These are phyloP conservation scores for Tricladium varicosporioides DNA, from an alignment of 2,329 filamentous ascomycete genomes.

Conservation along the genomic window DNA sequence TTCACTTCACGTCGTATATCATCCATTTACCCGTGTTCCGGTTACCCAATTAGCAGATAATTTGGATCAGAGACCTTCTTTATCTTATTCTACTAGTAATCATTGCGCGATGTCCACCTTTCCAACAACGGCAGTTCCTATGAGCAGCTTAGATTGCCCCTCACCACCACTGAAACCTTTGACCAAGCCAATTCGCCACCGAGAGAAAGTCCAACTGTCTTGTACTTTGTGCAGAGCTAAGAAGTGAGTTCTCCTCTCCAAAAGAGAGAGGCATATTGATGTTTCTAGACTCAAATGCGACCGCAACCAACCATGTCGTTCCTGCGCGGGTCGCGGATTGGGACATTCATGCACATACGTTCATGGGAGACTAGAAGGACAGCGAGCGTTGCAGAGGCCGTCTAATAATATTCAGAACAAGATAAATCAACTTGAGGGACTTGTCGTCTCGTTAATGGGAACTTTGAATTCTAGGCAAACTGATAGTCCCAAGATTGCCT, in stretches of 20 bases:
- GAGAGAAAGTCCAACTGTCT: conserved; percentile 14
- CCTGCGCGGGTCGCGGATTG: conserved; percentile 49
- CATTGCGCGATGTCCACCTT: conserved; percentile 1
- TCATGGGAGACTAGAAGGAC: not conserved
- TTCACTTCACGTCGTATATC: no score
- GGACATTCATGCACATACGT: conserved; percentile 39
- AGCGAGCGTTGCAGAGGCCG: conserved; percentile 41
- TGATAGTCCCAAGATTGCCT: not conserved
- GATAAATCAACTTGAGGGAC: conserved; percentile 51
- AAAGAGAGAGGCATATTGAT: not conserved
- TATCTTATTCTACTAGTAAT: no score
- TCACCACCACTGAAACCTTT: not conserved
- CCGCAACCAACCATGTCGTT: conserved; percentile 47
- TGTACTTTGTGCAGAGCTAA: conserved; percentile 13
- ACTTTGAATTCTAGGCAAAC: conserved; percentile 1
- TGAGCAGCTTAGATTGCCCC: not conserved
- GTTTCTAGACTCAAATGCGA: conserved; percentile 44
- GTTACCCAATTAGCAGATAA: no score
- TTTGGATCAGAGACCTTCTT: no score
- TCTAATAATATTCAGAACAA: conserved; percentile 50
- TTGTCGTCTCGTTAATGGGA: conserved; percentile 51
- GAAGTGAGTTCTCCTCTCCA: conserved; percentile 5
- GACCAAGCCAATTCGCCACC: conserved; percentile 2
- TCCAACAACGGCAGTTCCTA: not conserved
- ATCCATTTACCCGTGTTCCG: no score